phyloP scores from a whole-genome alignment of 352 stramenopile genomes.

The Pythium brassicae region DNA sequence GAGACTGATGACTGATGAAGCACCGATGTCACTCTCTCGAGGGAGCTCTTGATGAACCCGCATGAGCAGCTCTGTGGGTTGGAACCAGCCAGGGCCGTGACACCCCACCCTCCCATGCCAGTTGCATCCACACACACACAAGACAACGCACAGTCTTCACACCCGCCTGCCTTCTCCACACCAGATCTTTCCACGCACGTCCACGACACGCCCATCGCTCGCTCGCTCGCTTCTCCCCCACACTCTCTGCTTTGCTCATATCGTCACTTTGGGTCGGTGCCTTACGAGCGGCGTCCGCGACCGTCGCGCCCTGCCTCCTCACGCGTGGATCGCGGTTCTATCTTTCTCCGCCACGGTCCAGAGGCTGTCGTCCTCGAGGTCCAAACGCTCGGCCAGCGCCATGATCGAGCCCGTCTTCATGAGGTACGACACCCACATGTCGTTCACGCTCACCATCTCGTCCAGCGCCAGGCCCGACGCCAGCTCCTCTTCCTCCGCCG shows the following conservation, averaged over 20 bases:
- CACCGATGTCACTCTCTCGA: too few relatives aligned
- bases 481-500: conserved; percentile 19
- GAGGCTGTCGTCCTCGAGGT: conserved; percentile 80
- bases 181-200: neutral
- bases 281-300: too few relatives aligned
- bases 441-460: conserved; percentile 81
- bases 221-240: neutral
- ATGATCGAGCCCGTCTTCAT: conserved; percentile 85
- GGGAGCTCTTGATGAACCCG: too few relatives aligned
- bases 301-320: conserved; percentile 1
- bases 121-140: neutral
- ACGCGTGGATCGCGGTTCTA: conserved; percentile 76
- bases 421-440: conserved; percentile 83
- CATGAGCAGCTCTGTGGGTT: too few relatives aligned
- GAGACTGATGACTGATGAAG: too few relatives aligned
- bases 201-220: neutral
- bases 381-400: conserved; percentile 72
- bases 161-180: too few relatives aligned
- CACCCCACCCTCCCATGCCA: too few relatives aligned
- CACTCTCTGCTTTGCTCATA: neutral
- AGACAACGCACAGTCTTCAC: neutral
- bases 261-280: neutral
- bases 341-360: conserved; percentile 85
- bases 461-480: conserved; percentile 50
- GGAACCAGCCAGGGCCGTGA: too few relatives aligned